Percentiles rank a stretch among this genome's conserved stretches.
These are phyloP conservation scores for Hymenoscyphus linearis DNA, from an alignment of 2,329 filamentous ascomycete genomes.

Conservation along the genomic window DNA sequence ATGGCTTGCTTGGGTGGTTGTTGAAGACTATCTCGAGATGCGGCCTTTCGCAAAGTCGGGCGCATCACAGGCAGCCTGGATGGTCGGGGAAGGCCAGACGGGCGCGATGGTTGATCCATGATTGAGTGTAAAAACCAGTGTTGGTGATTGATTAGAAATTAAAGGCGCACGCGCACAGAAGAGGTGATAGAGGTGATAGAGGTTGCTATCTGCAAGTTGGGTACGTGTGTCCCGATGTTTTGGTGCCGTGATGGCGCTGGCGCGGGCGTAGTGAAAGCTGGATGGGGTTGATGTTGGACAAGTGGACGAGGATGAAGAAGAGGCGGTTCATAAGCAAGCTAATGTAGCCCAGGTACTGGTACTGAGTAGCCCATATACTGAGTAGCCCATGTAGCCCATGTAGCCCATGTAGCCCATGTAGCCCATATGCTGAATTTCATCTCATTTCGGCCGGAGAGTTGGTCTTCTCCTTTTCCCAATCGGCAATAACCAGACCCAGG, in stretches of 20 bases:
- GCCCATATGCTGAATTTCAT: no score
- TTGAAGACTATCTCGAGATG: conserved; percentile 42
- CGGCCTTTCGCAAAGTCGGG: conserved; percentile 40
- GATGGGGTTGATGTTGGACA: not conserved
- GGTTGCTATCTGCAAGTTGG: not conserved
- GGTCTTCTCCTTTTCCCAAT: not conserved
- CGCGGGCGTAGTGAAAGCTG: no score
- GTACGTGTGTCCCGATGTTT: not conserved
- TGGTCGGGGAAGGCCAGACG: conserved; percentile 41
- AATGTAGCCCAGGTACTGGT: not conserved
- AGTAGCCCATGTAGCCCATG: no score
- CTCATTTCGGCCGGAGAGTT: not conserved
- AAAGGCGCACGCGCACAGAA: not conserved
- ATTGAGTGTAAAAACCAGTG: not conserved
- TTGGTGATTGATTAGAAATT: not conserved
- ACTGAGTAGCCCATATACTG: no score
- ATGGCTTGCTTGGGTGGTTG: conserved; percentile 21
- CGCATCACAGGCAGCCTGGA: conserved; percentile 49
- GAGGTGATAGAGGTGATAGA: not conserved
- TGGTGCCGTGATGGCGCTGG: no score
- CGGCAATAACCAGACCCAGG: not conserved
- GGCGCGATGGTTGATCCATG: conserved; percentile 29
- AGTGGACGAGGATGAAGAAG: not conserved
- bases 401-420: no score
- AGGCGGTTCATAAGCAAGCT: not conserved